These are phyloP conservation scores for Yamadazyma diospyri DNA, from an alignment of 1,139 yeast species.

Conservation along the genomic window DNA sequence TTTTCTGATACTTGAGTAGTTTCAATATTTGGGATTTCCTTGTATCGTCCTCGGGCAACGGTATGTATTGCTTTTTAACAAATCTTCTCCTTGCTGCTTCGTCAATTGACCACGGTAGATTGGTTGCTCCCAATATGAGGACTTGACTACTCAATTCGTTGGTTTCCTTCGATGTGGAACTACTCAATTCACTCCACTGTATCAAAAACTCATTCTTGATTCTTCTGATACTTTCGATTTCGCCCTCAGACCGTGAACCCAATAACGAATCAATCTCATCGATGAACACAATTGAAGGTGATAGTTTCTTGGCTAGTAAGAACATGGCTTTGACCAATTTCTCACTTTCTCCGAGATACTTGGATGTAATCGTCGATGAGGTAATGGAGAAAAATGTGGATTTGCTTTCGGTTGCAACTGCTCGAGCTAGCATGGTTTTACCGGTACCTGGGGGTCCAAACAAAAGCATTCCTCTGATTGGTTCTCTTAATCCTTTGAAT, in stretches of 20 bases:
- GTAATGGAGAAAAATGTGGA: conserved; percentile 92
- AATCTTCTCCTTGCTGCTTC: conserved; percentile 97
- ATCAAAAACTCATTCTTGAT: conserved; percentile 92
- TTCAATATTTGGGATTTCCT: conserved; percentile 69
- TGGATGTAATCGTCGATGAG: conserved; percentile 89
- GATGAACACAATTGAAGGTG: conserved; percentile 92
- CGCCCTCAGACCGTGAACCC: conserved; percentile 83
- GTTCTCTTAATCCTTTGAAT: conserved; percentile 88
- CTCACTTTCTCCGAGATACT: conserved; percentile 91
- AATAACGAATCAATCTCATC: conserved; percentile 94
- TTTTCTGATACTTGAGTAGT: conserved; percentile 72
- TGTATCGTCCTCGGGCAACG: conserved; percentile 87
- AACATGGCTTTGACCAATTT: conserved; percentile 89
- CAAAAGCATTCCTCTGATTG: conserved; percentile 91
- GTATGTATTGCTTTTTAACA: conserved; percentile 90
- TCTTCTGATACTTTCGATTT: conserved; percentile 86
- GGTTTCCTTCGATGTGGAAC: conserved; percentile 58
- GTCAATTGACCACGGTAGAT: conserved; percentile 96
- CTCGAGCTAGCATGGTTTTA: conserved; percentile 95
- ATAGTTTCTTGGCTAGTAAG: conserved; percentile 75
- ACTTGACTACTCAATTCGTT: conserved; percentile 54
- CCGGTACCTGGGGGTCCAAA: conserved; percentile 99
- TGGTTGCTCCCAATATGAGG: conserved; percentile 91
- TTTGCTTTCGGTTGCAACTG: conserved; percentile 95
- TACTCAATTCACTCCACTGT: conserved; percentile 92